Base-by-base conservation (phyloP, 176 grass and related monocot genomes). In the Eremochloa ophiuroides region DNA sequence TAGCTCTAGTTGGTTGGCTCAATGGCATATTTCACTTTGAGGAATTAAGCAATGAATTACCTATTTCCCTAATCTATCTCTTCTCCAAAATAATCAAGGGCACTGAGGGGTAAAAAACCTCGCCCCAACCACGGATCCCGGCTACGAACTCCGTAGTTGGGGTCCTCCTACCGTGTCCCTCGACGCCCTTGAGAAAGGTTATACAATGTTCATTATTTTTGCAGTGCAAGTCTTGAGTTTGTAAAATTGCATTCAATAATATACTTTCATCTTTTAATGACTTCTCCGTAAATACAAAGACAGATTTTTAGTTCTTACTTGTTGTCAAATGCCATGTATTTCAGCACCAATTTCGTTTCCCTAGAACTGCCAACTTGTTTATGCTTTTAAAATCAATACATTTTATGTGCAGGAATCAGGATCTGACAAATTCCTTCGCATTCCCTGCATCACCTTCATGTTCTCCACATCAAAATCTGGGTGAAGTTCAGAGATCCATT, bases 321-420 rank as follows among this genome's bases (percentile, higher is more conserved):
- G 16, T 58, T 27, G 30, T 11, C 13, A 60, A 25, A 85, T 82
- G 20, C 40, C 28, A 8, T 14, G 15, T 58, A 53, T 23, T 46
- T 58, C 30, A 35, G 5, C 34, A 42, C 17, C 29, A 33, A 16
- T 33, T 37, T 35, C 10, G 0, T 17, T 25, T 44, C 29, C 61
- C 16, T 47, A 62, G 2, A 8, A 20, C 42, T 42, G 5, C 22
- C 27, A 20, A 22, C 51, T 3, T 48, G 33, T 27, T 26, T 53
- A 53, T 20, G 33, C 13, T 73, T 59, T 65, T 78, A 64, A 73
- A 16, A 66, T 44, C 15, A 46, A 37, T 0, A 38, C 10, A 73
- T 83, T 14, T 77, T 26, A 37, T 78, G 6, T 73, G 56, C 74
- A 88, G 86, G 75, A 42, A 88, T 38, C 55, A 53, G 53, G 20